Evolutionary conservation across 169 alveolate species (phyloP), one percentile per base, ranked within the genome.

Genomic region (Plasmodium gallinaceum): DNA sequence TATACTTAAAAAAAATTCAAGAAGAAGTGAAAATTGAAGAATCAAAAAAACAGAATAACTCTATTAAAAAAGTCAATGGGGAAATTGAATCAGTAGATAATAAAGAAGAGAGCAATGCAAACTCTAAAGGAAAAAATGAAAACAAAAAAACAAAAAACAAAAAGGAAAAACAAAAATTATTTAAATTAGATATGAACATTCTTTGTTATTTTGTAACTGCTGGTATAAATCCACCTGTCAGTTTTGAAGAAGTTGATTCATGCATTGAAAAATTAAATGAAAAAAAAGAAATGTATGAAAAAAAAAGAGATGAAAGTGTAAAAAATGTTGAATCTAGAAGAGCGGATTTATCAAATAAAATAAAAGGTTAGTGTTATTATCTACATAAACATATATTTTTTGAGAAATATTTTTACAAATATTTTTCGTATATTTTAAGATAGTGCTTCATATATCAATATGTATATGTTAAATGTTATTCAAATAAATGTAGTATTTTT

Each of bases 171-270:
- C 74, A 87, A 9, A 88, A 88, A 60, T 22, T 87, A 22, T 83
- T 83, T 48, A 94, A 92, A 76, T 20, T 94, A 39, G 96, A 94
- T 76, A 94, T 94, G 96, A 93, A 88, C 46, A 94, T 93, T 16
- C 78, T 94, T 22, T 90, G 95, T 45, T 94, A 92, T 71, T 94
- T 94, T 43, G 96, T 92, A 43, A 85, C 95, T 16, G 92, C 95
- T 65, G 96, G 96, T 0, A 94, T 94, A 43, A 57, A 64, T 6
- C 95, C 96, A 9, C 96, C 96, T 8, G 93, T 93, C 10, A 90
- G 94, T 39, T 86, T 90, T 74, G 94, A 92, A 18, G 76, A 92
- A 52, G 72, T 94, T 6, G 93, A 92, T 26, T 78, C 92, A 6
- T 94, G 96, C 46, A 70, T 88, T 22, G 52, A 72, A 42, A 92